Evolutionary conservation across 1,284 basidiomycete species (phyloP), one percentile per base, ranked within the genome.

Genomic region (Tremellales sp.): DNA sequence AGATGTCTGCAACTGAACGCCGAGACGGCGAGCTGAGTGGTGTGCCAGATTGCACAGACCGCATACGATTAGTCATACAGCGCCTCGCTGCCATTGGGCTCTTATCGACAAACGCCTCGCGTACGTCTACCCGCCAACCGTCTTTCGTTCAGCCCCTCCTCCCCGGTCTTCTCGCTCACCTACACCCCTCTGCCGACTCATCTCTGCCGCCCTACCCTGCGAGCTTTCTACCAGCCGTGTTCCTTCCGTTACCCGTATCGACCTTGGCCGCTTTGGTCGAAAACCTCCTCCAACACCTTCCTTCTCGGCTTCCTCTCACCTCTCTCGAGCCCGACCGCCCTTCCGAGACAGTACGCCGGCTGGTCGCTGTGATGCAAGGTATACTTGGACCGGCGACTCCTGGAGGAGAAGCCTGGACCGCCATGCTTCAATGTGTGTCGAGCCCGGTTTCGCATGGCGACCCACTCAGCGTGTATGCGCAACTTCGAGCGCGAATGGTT

Each of bases 221-320:
- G 68, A 46, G 24, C 75, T 41, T 79, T 78, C 43, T 82, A 79
- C 3, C 85, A 81, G 53, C 77, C 78, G 25, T 89, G 81, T 5
- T 91, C 83, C 75, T 89, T 81, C 68, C 67, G 65, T 40, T 75
- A 70, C 12, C 78, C 66, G 3, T 72, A 82, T 37, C 77, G 76
- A 8, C 70, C 61, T 27, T 70, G 19, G 25, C 54, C 2, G 21
- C 57, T 3, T 45, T 67, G 19, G 52, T 60, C 5, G 51, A 55
- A 7, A 59, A 61, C 0, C 51, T 73, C 0, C 40, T 68, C 6
- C 33, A 43, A 3, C 58, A 67, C 41, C 45, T 70, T 2, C 40
- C 60, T 2, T 48, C 42, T 22, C 50, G 56, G 19, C 44, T 57
- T 2, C 43, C 10, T 24, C n/a, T 15, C 23, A 13, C 19, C 45